These are phyloP conservation scores for Trichocomaceae sp. DNA, from an alignment of 2,329 filamentous ascomycete genomes.

Conservation along the genomic window DNA sequence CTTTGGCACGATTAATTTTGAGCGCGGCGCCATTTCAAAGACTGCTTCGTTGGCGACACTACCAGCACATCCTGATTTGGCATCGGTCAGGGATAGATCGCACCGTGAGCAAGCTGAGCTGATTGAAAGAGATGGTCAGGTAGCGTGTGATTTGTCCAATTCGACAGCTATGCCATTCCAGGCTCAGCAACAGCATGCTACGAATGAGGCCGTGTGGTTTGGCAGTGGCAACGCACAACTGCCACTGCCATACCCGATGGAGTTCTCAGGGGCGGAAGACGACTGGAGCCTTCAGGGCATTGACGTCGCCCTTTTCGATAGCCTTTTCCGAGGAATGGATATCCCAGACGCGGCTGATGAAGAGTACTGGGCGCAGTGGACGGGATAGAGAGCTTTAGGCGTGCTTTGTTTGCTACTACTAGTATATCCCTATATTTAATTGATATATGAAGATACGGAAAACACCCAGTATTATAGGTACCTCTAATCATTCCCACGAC, in stretches of 20 bases:
- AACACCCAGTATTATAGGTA: no score
- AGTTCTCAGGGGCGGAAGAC: not conserved
- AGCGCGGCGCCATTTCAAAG: conserved; percentile 15
- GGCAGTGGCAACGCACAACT: not conserved
- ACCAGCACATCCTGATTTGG: not conserved
- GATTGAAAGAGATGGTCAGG: no score
- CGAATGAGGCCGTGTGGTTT: not conserved
- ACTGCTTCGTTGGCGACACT: not conserved
- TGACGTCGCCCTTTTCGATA: not conserved
- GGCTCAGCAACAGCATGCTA: not conserved
- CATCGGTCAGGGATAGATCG: not conserved
- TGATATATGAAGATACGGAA: no score
- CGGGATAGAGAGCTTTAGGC: no score
- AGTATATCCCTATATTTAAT: no score
- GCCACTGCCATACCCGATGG: not conserved
- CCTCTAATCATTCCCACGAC: no score
- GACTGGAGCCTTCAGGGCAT: not conserved
- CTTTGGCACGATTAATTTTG: conserved; percentile 35
- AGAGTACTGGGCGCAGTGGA: not conserved
- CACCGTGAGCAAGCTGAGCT: not conserved
- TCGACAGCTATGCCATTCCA: not conserved
- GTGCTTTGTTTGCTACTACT: no score
- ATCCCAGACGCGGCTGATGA: not conserved
- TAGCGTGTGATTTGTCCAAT: no score
- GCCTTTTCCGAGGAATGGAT: not conserved